phyloP scores from a whole-genome alignment of 2,329 filamentous ascomycete genomes.

The Microascus cirrosus region DNA sequence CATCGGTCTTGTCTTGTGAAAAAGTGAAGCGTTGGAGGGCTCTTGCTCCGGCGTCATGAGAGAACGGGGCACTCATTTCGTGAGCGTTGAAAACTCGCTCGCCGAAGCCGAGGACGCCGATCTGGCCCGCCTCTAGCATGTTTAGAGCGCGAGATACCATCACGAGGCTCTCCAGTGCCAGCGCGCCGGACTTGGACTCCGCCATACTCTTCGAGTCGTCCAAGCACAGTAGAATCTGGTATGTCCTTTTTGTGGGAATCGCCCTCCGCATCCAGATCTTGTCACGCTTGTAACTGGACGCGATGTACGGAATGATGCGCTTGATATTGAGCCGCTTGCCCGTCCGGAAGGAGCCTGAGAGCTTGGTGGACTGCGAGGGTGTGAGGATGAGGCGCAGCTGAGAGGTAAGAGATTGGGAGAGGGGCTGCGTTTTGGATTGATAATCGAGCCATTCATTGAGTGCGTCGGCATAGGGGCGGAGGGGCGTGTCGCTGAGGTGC shows the following conservation, averaged over 20 bases:
- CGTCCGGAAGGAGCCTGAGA: constrained; percentile 92
- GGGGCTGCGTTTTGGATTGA: constrained; percentile 71
- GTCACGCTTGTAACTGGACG: constrained; percentile 95
- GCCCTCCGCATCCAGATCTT: constrained; percentile 99
- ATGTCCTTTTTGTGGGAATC: constrained; percentile 84
- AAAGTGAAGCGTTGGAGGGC: constrained; percentile 60
- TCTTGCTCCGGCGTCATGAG: constrained; percentile 10
- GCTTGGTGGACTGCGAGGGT: constrained; percentile 88
- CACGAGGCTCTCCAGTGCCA: constrained; percentile 90
- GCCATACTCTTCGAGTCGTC: constrained; percentile 95
- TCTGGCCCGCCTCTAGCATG: constrained; percentile 89
- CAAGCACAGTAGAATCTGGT: constrained; percentile 95
- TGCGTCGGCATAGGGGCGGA: constrained; percentile 42
- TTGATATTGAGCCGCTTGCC: constrained; percentile 99
- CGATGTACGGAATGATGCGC: constrained; percentile 98
- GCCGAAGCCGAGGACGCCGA: constrained; percentile 88
- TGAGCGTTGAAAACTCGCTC: constrained; percentile 75
- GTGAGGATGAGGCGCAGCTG: constrained; percentile 92
- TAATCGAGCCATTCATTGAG: constrained; percentile 75
- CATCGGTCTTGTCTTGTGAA: constrained; percentile 74
- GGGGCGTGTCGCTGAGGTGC: constrained; percentile 45
- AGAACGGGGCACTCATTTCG: constrained; percentile 70
- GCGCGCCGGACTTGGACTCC: constrained; percentile 59
- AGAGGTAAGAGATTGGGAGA: constrained; percentile 83
- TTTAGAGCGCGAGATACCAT: constrained; percentile 78